Base-by-base conservation (phyloP, 805 yeast genomes). In the Starmerella bombicola region DNA sequence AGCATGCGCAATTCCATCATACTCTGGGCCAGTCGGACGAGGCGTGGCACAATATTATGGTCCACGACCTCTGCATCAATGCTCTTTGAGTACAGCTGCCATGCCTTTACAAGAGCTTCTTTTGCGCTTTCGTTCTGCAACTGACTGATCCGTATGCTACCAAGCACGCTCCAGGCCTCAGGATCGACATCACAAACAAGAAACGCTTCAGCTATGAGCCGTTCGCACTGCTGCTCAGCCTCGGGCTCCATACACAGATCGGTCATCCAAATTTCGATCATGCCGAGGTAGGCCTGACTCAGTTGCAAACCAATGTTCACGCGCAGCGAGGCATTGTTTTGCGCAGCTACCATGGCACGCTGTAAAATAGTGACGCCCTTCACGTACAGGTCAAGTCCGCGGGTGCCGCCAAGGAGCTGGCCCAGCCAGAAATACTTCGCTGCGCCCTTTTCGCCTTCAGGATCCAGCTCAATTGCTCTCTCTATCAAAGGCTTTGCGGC, bases 231-330 rank as follows among this genome's bases (percentile, higher is more conserved):
- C 7, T 58, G 18, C 61, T 91, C 97, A 2, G 97, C 97, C 50
- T 78, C 76, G 3, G 75, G 75, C 54, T 83, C 93, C 95, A 86
- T 84, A 65, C 97, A 86, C 48, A 86, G 65, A 64, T 88, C 96
- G 1, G 97, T 88, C 96, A 85, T 83, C 95, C 95, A 86, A 36
- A 56, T 55, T 48, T 88, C 98, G 54, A 91, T 80, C 64, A 79
- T 71, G 5, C 95, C 78, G 50, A 88, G 76, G 21, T 83, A 64
- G 0, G 88, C 95, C 55, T 77, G 80, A 48, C 79, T 74, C 35
- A 83, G 56, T 56, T 80, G 81, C 47, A 71, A 71, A 16, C 70
- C 26, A 10, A 18, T 18, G 18, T n/a, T 23, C 22, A 16, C 29
- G 26, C 30, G 22, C 30, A 24, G 5, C 22, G 32, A 21, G 18